These are phyloP conservation scores for Penicillium daleae DNA, from an alignment of 495 filamentous ascomycete genomes.

Conservation along the genomic window DNA sequence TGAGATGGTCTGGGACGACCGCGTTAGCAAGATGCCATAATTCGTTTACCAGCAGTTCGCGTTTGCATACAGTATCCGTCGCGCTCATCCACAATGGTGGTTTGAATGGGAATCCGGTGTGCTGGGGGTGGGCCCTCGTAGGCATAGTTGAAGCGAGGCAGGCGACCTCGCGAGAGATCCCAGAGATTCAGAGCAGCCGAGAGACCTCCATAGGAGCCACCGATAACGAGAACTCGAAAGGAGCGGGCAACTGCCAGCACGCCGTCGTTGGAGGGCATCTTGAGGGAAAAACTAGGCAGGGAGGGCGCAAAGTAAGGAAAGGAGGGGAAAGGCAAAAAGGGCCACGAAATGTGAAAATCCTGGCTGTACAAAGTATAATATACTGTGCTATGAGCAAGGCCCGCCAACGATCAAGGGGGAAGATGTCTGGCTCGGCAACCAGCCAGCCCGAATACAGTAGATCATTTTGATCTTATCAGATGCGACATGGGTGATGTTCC, in stretches of 20 bases:
- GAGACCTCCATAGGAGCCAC: constrained; percentile 69
- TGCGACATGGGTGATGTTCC: constrained; percentile 20
- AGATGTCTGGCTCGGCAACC: not conserved
- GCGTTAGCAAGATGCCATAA: constrained; percentile 4
- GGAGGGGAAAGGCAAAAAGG: not conserved
- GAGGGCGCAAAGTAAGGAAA: not conserved
- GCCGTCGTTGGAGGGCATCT: constrained; percentile 41
- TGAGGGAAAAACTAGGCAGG: not conserved
- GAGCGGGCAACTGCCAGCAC: constrained; percentile 27
- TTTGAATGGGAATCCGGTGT: constrained; percentile 54
- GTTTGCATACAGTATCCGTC: constrained; percentile 68
- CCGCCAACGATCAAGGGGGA: not conserved
- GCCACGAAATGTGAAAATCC: not conserved
- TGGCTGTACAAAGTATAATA: not conserved
- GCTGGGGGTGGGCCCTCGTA: constrained; percentile 30
- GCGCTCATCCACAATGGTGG: constrained; percentile 70
- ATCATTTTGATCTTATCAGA: constrained; percentile 25
- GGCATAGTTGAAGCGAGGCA: constrained; percentile 40
- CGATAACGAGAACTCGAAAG: constrained; percentile 57
- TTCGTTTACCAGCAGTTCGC: not conserved
- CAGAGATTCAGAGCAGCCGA: constrained; percentile 61
- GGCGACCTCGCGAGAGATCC: constrained; percentile 57
- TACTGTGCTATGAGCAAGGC: not conserved
- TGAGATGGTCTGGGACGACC: constrained; percentile 53
- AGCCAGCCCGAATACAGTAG: not conserved